Evolutionary conservation across 805 yeast genomes (phyloP), one percentile per base, ranked within the genome.

Genomic region (Ogataea trehaloabstinens): DNA sequence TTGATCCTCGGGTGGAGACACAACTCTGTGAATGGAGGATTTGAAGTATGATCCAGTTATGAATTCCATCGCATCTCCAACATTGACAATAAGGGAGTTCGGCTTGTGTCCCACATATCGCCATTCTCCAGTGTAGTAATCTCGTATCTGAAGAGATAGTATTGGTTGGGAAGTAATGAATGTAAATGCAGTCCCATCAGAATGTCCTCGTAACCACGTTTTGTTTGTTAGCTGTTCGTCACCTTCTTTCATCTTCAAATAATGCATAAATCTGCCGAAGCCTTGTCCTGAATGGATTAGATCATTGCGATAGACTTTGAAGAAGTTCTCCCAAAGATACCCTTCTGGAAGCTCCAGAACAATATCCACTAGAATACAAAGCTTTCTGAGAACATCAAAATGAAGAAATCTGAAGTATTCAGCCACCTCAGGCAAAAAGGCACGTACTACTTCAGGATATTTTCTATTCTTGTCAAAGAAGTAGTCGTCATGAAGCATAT

Each of bases 311-410:
- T 42, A 31, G 5, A 61, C 59, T 18, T 60, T 52, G 53, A 67
- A 73, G 44, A 61, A 62, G 15, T 60, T 51, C 8, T 61, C 56
- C 55, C 58, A 68, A 8, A 69, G 40, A 2, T 63, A 56, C 1
- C 77, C 78, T 44, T 73, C 76, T 4, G 73, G 74, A n/a, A 71
- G 51, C 43, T 68, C 70, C 37, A 73, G 53, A 11, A 71, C 62
- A 34, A 71, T 56, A 48, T 73, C 78, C 50, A 74, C 67, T 31
- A 73, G 52, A 6, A 48, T 51, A 6, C 64, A 49, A 4, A 73
- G 52, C 41, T 64, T 67, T 20, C 57, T 48, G 38, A 72, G 53
- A 5, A 71, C 65, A 20, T 52, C 58, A 17, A 49, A 35, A 40
- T 73, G 77, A n/a, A 73, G 36, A 21, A 48, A 47, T 27, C 59